Evolutionary conservation across 768 basidiomycete species (phyloP).

Genomic region (Termitomyces titanicus): DNA sequence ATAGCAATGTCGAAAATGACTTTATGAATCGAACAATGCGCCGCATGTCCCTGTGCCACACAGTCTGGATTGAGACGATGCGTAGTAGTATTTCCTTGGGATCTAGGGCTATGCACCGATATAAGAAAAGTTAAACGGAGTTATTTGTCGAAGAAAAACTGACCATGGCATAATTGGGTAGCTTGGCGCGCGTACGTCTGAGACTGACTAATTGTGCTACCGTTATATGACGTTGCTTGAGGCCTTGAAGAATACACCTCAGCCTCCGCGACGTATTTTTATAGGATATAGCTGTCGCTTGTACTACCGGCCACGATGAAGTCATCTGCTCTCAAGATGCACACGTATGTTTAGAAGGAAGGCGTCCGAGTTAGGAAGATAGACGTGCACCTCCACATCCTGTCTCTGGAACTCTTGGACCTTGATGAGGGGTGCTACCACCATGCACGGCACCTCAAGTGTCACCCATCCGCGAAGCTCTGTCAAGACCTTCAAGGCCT

Average conservation of each 20-base stretch:
- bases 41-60: slow-evolving; percentile 5
- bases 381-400: background rate
- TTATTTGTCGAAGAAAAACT: background rate
- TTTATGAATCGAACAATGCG: background rate
- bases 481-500: too few relatives aligned
- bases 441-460: too few relatives aligned
- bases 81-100: background rate
- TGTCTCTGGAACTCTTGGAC: too few relatives aligned
- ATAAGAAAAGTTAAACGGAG: background rate
- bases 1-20: background rate
- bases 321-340: background rate
- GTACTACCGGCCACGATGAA: background rate
- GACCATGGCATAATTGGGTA: background rate
- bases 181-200: background rate
- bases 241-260: background rate
- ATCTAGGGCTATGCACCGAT: background rate
- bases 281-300: background rate
- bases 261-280: background rate
- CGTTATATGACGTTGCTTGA: background rate
- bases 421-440: too few relatives aligned
- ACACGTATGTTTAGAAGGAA: background rate
- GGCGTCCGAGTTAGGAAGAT: background rate
- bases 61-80: slow-evolving; percentile 5
- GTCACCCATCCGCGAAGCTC: too few relatives aligned
- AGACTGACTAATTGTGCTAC: too few relatives aligned